These are phyloP conservation scores for Nothophoma quercina DNA, from an alignment of 2,329 filamentous ascomycete species.

Conservation along the genomic window DNA sequence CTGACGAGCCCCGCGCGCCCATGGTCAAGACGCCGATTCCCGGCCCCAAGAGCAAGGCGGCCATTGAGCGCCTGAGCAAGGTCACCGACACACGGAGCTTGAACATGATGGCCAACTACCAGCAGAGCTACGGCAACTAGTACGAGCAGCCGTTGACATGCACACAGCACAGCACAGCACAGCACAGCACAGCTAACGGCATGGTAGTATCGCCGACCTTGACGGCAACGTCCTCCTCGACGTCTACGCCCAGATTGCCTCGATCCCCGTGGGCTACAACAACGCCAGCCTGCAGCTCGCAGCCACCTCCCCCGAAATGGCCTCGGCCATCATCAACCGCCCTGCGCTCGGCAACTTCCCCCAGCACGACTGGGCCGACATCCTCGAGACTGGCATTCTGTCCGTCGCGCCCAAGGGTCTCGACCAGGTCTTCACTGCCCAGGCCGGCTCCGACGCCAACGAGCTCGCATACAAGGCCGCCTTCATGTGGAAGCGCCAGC, in stretches of 20 bases:
- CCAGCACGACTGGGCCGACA: conserved; percentile 79
- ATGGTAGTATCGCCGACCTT: conserved; percentile 73
- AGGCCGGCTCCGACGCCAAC: conserved; percentile 90
- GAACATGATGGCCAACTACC: conserved; percentile 63
- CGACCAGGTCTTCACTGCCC: conserved; percentile 88
- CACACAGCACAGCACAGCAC: conserved; percentile 5
- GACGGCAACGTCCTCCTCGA: conserved; percentile 78
- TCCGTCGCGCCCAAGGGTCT: conserved; percentile 83
- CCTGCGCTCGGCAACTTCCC: conserved; percentile 93
- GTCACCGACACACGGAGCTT: conserved; percentile 87
- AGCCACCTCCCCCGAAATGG: conserved; percentile 79
- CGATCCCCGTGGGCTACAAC: conserved; percentile 92
- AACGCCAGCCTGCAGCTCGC: conserved; percentile 77
- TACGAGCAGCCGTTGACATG: conserved; percentile 32
- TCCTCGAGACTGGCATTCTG: conserved; percentile 81
- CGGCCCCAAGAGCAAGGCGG: conserved; percentile 75
- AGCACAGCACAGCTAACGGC: no score
- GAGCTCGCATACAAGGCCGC: conserved; percentile 95
- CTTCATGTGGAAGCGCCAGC: conserved; percentile 88
- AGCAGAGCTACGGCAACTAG: conserved; percentile 73
- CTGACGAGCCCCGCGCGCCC: conserved; percentile 66
- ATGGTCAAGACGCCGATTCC: conserved; percentile 69
- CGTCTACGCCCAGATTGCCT: conserved; percentile 89
- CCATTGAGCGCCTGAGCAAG: conserved; percentile 73
- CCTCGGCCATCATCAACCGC: conserved; percentile 81